These are phyloP conservation scores for Tuctoria greenei DNA, from an alignment of 176 grass and related monocot species.

Conservation along the genomic window DNA sequence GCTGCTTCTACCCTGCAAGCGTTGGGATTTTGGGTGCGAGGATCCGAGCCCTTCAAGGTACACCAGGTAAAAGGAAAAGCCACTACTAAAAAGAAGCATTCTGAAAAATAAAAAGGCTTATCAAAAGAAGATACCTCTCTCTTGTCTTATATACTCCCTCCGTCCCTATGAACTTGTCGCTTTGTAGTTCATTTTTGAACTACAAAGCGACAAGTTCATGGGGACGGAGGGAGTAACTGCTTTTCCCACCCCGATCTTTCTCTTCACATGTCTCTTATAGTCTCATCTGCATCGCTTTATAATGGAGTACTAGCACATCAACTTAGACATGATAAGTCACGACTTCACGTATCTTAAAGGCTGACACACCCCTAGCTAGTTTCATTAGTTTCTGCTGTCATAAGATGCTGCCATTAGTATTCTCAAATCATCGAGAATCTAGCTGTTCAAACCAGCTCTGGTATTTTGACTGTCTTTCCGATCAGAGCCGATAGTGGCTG, in stretches of 20 bases:
- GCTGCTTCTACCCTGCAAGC: slow-evolving; percentile 53
- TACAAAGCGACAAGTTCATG: too few relatives aligned
- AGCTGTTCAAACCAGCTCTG: neutral
- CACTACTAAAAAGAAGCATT: slow-evolving; percentile 27
- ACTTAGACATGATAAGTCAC: slow-evolving; percentile 17
- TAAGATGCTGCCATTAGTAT: neutral
- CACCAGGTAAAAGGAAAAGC: slow-evolving; percentile 41
- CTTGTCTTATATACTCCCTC: too few relatives aligned
- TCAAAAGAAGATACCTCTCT: slow-evolving; percentile 53
- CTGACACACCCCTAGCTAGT: neutral
- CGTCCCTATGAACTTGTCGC: too few relatives aligned
- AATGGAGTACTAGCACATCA: neutral
- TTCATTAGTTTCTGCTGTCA: neutral
- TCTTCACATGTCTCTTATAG: slow-evolving; percentile 46
- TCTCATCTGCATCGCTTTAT: slow-evolving; percentile 36
- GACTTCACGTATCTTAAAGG: slow-evolving; percentile 6
- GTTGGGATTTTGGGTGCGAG: slow-evolving; percentile 52
- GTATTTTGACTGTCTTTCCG: neutral
- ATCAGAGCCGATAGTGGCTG: neutral
- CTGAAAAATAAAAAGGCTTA: slow-evolving; percentile 10
- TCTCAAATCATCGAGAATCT: neutral
- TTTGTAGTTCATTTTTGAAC: too few relatives aligned
- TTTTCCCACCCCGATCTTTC: slow-evolving; percentile 42
- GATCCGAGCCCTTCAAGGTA: slow-evolving; percentile 74
- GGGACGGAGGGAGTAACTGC: too few relatives aligned